Evolutionary conservation across 2,329 filamentous ascomycete species (phyloP), one percentile per base, ranked within the genome.

Genomic region (Microcyclospora tardicrescens): DNA sequence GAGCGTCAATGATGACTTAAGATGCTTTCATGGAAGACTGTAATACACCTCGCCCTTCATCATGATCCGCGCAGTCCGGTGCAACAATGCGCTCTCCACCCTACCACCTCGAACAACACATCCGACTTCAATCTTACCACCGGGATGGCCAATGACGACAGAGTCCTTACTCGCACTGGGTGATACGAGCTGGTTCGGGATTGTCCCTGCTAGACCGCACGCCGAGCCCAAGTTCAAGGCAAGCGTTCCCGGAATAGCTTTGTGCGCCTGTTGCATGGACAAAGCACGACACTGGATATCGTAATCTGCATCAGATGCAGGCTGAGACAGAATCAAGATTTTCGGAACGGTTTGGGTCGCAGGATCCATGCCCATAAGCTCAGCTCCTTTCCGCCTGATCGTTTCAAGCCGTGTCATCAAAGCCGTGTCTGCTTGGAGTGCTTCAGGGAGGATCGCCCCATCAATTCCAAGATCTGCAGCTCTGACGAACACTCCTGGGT

Each of bases 401-500:
- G 58, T 57, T 39, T 81, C 76, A 10, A 83, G 60, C 0, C 60
- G 63, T 1, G 42, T 66, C 32, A 81, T 61, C 2, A 63, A 64
- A 0, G 51, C 35, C 6, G 71, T 58, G 1, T 77, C 56, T 2
- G 62, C 61, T 14, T 73, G 67, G 33, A 80, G 65, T 19, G 66
- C 62, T 16, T 71, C 63, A 0, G 77, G 75, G 0, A 70, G 63
- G 28, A 79, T 62, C 9, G 64, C 62, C 2, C 67, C 65, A 13
- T 66, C 56, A 2, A 74, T 58, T 3, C 60, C 66, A 1, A 81
- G 50, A 41, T 75, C 69, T 2, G 60, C 51, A 0, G 76, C 73
- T 6, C 61, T 60, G 1, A 82, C 61, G 50, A 82, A 82, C 11
- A 78, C 66, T 34, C 71, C 73, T 0, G 78, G 79, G 47, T 80